Base-by-base conservation (phyloP, 176 grass and related monocot species). In the Elymus sibiricus region DNA sequence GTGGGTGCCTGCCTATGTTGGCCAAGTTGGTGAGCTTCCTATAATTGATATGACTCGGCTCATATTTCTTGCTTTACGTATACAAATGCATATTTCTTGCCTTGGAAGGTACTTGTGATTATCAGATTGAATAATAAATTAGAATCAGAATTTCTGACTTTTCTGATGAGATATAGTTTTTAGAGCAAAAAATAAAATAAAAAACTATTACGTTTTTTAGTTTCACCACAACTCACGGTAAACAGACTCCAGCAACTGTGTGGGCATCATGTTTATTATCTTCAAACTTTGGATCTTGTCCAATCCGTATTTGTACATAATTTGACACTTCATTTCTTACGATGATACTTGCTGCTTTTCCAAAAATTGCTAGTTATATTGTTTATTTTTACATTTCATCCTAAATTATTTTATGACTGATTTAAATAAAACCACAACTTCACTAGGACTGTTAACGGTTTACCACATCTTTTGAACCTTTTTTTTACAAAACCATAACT, bases 1-100 rank as follows among this genome's bases (percentile, higher is more conserved):
- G 97, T 85, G 97, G 94, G 63, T 98, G 97, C 83, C 91, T 98
- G 44, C 92, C 88, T 76, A 79, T 94, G 84, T 78, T 92, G 34
- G 82, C 86, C 78, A 94, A 95, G 88, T 75, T 95, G 92, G 97
- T 95, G 87, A 92, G 95, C 37, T 84, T 61, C 37, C 47, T 47
- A 79, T 83, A 37, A 31, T 79, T 38, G 35, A 58, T 56, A 19
- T 65, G 73, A 13, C 55, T 66, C 13, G 14, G 14, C 46, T 49
- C 46, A 49, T 49, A 14, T 49, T 49, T 49, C 15, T 15, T 49
- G 14, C 5, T 49, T 49, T 49, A 49, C 46, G 6, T 49, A 49
- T 49, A 49, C 16, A 49, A 49, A 49, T 49, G 46, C 46, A 49
- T 49, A 49, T 49, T 49, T 16, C 46, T 49, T 49, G 46, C 46